Conservation (phyloP, 2,329 filamentous ascomycete species). For the Neurospora crassa region DNA sequence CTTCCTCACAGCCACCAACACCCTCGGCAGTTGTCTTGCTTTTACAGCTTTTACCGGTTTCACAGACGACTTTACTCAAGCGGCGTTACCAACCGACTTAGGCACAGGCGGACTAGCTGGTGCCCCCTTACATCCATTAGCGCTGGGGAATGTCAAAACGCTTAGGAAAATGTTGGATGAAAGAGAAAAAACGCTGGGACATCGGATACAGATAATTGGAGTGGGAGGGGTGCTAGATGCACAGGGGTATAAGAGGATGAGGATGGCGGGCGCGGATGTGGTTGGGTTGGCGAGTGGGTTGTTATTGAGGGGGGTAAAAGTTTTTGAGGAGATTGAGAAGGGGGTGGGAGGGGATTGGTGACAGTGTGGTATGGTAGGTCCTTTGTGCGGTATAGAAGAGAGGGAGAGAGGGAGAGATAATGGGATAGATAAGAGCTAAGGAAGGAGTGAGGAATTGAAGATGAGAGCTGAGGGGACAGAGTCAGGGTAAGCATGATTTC, state of each 20-base stretch:
- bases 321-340: conserved; percentile 50
- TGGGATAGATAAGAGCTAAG: neutral
- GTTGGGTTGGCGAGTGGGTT: conserved; percentile 63
- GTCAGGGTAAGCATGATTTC: neutral
- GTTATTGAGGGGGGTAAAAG: conserved; percentile 48
- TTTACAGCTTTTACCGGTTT: conserved; percentile 22
- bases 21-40: conserved; percentile 56
- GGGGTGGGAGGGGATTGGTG: conserved; percentile 4
- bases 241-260: conserved; percentile 56
- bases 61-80: neutral
- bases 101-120: conserved; percentile 67
- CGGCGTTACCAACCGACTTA: conserved; percentile 32
- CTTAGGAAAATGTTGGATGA: conserved; percentile 51
- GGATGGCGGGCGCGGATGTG: conserved; percentile 51
- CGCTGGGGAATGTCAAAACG: conserved; percentile 65
- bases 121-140: conserved; percentile 60
- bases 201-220: conserved; percentile 54
- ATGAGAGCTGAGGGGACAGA: neutral
- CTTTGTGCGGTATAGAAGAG: neutral
- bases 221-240: conserved; percentile 62
- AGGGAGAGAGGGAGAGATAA: too few species aligned
- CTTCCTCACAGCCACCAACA: conserved; percentile 70
- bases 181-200: conserved; percentile 29
- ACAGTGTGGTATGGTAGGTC: conserved; percentile 8
- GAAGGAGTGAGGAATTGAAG: neutral